Percentiles rank a stretch among this genome's conserved stretches.
phyloP scores from a whole-genome alignment of 306 rosid genomes.

The Parietaria judaica region DNA sequence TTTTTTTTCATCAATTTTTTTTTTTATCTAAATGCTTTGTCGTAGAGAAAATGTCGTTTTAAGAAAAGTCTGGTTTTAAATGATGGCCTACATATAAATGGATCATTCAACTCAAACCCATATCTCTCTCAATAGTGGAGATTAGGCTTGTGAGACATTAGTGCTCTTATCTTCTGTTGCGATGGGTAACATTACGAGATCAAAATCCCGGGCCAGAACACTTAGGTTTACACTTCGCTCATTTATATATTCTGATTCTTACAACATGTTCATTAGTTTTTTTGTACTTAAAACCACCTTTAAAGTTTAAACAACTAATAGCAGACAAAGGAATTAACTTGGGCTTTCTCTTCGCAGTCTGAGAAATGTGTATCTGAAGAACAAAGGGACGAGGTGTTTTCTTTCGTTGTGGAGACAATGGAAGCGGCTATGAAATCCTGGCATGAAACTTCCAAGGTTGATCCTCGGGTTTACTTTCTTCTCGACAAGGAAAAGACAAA shows the following conservation, averaged over 20 bases:
- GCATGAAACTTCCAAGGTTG: conserved; percentile 81
- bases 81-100: too few relatives aligned
- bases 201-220: too few relatives aligned
- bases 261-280: conserved; percentile 2
- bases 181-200: too few relatives aligned
- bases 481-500: conserved; percentile 75
- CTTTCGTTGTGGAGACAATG: conserved; percentile 88
- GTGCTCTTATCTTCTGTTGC: too few relatives aligned
- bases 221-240: too few relatives aligned
- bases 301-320: conserved; percentile 9
- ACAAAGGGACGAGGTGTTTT: conserved; percentile 54
- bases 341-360: conserved; percentile 53
- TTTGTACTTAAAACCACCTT: conserved; percentile 20
- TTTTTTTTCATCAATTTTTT: neutral
- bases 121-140: too few relatives aligned
- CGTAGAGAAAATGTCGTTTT: neutral
- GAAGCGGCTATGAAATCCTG: conserved; percentile 84
- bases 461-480: conserved; percentile 81
- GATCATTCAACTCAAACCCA: too few relatives aligned
- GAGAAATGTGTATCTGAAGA: conserved; percentile 72
- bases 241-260: conserved; percentile 10
- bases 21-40: conserved; percentile 7
- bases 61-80: too few relatives aligned
- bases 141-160: too few relatives aligned
- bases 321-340: conserved; percentile 20